These are phyloP conservation scores for Secale cereale DNA, from an alignment of 176 grass and related monocot genomes.

Conservation along the genomic window DNA sequence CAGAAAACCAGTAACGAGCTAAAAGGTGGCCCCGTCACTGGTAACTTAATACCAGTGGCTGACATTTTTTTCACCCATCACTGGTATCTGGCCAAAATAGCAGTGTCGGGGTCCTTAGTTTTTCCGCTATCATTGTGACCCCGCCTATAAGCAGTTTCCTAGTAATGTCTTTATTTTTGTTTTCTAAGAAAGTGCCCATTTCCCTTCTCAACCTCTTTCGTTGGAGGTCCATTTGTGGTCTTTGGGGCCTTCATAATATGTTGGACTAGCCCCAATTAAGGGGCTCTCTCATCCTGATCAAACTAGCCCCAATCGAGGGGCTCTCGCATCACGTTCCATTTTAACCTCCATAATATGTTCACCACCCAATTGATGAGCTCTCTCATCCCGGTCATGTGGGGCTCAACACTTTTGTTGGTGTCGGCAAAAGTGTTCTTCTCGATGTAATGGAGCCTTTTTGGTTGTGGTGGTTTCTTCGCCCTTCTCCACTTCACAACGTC, in stretches of 20 bases:
- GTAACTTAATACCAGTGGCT: too few species aligned
- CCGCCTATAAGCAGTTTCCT: too few species aligned
- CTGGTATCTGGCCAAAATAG: too few species aligned
- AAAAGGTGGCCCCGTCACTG: too few species aligned
- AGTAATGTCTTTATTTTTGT: too few species aligned
- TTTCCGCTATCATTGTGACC: too few species aligned
- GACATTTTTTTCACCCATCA: too few species aligned
- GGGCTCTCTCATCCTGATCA: not conserved
- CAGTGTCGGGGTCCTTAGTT: too few species aligned
- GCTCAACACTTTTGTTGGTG: not conserved
- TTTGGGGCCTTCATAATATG: too few species aligned
- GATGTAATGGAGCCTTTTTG: not conserved
- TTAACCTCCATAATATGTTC: too few species aligned
- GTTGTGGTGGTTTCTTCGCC: not conserved
- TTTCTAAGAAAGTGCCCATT: not conserved
- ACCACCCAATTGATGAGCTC: not conserved
- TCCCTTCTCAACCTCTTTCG: not conserved
- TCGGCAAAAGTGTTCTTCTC: not conserved
- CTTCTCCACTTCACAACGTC: not conserved
- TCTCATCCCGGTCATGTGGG: not conserved
- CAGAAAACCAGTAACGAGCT: too few species aligned
- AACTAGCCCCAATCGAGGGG: not conserved
- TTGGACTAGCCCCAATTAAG: not conserved
- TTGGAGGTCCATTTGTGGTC: too few species aligned
- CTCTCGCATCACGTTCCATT: not conserved